These are phyloP conservation scores for Ogataea methylovora DNA, from an alignment of 805 yeast genomes.

Conservation along the genomic window DNA sequence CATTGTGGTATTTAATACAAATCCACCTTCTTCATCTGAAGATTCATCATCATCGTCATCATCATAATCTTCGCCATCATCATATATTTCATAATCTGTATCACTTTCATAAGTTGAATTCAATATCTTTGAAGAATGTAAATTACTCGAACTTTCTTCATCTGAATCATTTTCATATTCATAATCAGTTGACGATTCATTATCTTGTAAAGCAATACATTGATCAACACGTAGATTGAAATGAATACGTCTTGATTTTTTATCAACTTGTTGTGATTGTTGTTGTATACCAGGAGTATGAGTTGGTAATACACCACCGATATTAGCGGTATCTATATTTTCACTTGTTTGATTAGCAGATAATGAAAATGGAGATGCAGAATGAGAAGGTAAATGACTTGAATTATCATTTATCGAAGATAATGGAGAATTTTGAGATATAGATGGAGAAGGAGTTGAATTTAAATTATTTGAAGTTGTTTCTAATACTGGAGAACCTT, in stretches of 20 bases:
- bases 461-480: conserved; percentile 13
- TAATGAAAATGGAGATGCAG: conserved; percentile 12
- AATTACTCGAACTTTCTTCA: too few relatives aligned
- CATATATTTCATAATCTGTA: conserved; percentile 6
- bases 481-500: conserved; percentile 27
- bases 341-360: conserved; percentile 13
- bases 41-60: conserved; percentile 16
- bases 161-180: conserved; percentile 6
- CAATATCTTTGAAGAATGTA: too few relatives aligned
- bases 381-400: conserved; percentile 1
- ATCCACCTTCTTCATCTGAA: conserved; percentile 19
- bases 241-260: conserved; percentile 67
- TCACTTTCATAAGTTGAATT: background rate
- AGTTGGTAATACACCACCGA: conserved; percentile 2
- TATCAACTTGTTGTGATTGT: conserved; percentile 7
- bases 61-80: conserved; percentile 13
- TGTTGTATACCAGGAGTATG: conserved; percentile 1
- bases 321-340: conserved; percentile 3
- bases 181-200: conserved; percentile 19
- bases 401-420: background rate
- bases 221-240: conserved; percentile 93
- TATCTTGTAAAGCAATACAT: conserved; percentile 60
- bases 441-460: conserved; percentile 6
- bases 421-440: background rate
- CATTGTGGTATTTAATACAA: conserved; percentile 13